Base-by-base conservation (phyloP, 2,329 filamentous ascomycete species). In the Colletotrichum siamense region DNA sequence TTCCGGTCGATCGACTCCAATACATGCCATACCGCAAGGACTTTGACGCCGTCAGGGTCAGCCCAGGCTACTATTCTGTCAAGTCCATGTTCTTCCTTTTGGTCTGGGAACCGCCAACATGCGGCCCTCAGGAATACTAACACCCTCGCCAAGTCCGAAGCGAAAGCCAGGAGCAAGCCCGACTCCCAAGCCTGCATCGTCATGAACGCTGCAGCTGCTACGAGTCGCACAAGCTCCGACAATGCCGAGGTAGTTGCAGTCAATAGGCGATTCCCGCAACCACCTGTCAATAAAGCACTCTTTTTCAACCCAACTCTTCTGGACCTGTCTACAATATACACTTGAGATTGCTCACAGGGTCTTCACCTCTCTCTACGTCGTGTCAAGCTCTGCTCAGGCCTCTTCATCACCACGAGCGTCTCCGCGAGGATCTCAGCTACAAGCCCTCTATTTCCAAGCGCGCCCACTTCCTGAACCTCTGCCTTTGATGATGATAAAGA, bases 131-230 rank as follows among this genome's bases (percentile, higher is more conserved):
- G 18, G 52, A 15, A 0, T n/a, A 57, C 10, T 9, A 26, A 26
- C n/a, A 9, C 52, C 9, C 52, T 13, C 52, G 22, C 22, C 8
- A 15, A 15, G 3, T 57, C 52, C 52, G 26, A 7, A 13, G 10
- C 24, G 9, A 57, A 18, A 22, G 52, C 10, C 10, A 57, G 15
- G 22, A 12, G 52, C 52, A 57, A 57, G 22, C 4, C 6, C 12
- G 12, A 57, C 22, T 26, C 1, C n/a, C 4, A 26, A 16, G 8
- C 2, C 1, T n/a, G 52, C 52, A n/a, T n/a, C 0, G 52, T 12
- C 22, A 8, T 2, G n/a, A 57, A 57, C 22, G 22, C 52, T 16
- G 3, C 52, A 5, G 52, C 52, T 4, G 52, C 52, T 57, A n/a
- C 52, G n/a, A 26, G 52, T 9, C 52, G 5, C 18, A 3, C 52